A percentile compares a stretch with the other conserved stretches of the same genome.
Evolutionary conservation across 2,329 filamentous ascomycete genomes (phyloP).

Genomic region (Triangularia verruculosa): DNA sequence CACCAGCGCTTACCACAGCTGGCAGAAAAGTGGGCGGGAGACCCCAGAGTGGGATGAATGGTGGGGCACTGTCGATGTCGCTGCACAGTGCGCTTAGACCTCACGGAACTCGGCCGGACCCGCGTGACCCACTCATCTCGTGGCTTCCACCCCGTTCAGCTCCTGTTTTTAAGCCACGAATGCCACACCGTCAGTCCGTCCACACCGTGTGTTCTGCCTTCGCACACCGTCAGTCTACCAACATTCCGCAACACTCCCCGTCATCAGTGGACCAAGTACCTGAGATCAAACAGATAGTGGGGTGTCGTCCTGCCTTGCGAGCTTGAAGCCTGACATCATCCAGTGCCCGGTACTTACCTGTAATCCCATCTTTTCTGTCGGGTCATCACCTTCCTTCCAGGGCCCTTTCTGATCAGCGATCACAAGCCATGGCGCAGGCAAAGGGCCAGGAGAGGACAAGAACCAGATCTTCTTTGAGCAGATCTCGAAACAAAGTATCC

Average conservation of each 20-base stretch:
- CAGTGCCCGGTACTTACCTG: too few species aligned
- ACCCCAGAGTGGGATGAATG: background rate
- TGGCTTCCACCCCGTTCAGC: background rate
- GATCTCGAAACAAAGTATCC: background rate
- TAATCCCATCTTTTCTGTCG: background rate
- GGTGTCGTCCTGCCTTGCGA: constrained; percentile 4
- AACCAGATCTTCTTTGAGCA: constrained; percentile 1
- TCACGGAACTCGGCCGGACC: constrained; percentile 1
- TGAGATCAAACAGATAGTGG: constrained; percentile 3
- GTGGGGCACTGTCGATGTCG: background rate
- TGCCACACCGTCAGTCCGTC: background rate
- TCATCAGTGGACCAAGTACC: background rate
- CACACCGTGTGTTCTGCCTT: background rate
- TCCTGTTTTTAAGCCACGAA: background rate
- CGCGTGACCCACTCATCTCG: constrained; percentile 3
- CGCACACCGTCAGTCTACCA: constrained; percentile 1
- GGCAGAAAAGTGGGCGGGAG: constrained; percentile 13
- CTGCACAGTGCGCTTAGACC: background rate
- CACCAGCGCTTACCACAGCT: constrained; percentile 11
- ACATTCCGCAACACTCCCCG: background rate
- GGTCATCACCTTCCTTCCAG: background rate
- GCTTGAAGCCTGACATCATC: constrained; percentile 14
- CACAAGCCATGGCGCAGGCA: background rate
- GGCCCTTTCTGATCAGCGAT: background rate
- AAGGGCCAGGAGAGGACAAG: background rate